phyloP scores from a whole-genome alignment of 139 green algal genomes.

The Trebouxia sp. region DNA sequence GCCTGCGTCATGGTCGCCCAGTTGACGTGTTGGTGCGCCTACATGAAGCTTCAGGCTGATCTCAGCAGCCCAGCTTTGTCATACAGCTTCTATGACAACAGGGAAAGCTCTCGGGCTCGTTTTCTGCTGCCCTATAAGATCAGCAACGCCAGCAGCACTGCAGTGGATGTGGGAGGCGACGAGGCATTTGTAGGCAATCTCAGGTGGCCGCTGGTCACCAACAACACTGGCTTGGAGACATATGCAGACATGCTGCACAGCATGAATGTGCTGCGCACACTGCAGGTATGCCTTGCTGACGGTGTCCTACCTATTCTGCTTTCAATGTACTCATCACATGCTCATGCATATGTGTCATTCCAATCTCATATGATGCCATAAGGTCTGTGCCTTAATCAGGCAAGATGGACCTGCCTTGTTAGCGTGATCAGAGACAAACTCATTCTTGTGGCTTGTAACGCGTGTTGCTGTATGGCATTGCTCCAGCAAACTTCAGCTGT shows the following conservation, averaged over 20 bases:
- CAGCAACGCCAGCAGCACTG: slow-evolving; percentile 3
- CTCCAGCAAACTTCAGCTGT: too few relatives aligned
- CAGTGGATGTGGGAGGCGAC: not conserved
- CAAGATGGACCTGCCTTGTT: too few relatives aligned
- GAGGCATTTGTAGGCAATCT: not conserved
- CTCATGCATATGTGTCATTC: too few relatives aligned
- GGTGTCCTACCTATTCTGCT: not conserved
- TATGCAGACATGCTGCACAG: slow-evolving; percentile 7
- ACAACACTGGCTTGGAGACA: slow-evolving; percentile 23
- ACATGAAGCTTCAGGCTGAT: slow-evolving; percentile 21
- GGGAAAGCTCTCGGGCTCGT: not conserved
- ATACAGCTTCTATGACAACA: slow-evolving; percentile 23
- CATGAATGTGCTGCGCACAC: not conserved
- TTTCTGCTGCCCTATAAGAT: slow-evolving; percentile 12
- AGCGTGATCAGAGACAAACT: too few relatives aligned
- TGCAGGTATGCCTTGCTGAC: not conserved
- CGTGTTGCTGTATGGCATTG: too few relatives aligned
- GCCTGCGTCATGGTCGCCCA: slow-evolving; percentile 3
- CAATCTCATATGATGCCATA: too few relatives aligned
- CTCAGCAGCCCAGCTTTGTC: slow-evolving; percentile 11
- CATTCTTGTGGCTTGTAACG: too few relatives aligned
- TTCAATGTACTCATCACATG: too few relatives aligned
- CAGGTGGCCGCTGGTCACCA: not conserved
- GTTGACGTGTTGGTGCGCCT: not conserved
- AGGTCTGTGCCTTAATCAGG: too few relatives aligned